Conservation (phyloP, 164 flowering plant genomes). For the Liquidambar formosana region DNA sequence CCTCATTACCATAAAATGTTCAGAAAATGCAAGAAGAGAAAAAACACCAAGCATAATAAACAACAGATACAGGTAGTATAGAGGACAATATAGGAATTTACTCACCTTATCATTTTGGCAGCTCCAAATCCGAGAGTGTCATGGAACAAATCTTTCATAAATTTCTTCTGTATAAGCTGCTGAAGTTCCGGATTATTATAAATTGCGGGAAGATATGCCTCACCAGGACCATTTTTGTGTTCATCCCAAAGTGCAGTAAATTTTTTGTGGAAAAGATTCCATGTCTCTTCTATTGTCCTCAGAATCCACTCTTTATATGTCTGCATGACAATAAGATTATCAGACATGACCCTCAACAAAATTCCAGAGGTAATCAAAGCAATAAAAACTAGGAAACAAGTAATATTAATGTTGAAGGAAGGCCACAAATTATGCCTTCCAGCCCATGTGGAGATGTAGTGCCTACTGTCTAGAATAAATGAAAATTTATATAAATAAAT, state of each 20-base stretch:
- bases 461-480: too few relatives aligned
- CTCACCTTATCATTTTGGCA: slow-evolving; percentile 97
- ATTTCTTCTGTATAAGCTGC: slow-evolving; percentile 52
- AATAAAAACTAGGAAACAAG: too few relatives aligned
- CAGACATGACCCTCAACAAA: not conserved
- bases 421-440: too few relatives aligned
- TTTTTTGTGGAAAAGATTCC: slow-evolving; percentile 82
- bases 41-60: too few relatives aligned
- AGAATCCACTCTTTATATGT: slow-evolving; percentile 80
- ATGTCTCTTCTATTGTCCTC: slow-evolving; percentile 65
- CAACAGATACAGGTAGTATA: too few relatives aligned
- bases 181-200: slow-evolving; percentile 68
- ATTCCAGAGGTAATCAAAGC: too few relatives aligned
- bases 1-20: too few relatives aligned
- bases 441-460: too few relatives aligned
- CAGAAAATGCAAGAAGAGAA: too few relatives aligned
- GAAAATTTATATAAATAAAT: too few relatives aligned
- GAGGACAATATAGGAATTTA: not conserved
- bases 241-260: slow-evolving; percentile 75
- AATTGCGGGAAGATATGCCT: slow-evolving; percentile 80
- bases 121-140: slow-evolving; percentile 96
- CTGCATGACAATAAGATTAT: slow-evolving; percentile 35
- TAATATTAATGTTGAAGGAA: too few relatives aligned
- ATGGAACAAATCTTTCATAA: slow-evolving; percentile 68
- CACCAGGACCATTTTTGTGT: slow-evolving; percentile 79